Evolutionary conservation across 495 filamentous ascomycete genomes (phyloP).

Genomic region (Aspergillus wentii): DNA sequence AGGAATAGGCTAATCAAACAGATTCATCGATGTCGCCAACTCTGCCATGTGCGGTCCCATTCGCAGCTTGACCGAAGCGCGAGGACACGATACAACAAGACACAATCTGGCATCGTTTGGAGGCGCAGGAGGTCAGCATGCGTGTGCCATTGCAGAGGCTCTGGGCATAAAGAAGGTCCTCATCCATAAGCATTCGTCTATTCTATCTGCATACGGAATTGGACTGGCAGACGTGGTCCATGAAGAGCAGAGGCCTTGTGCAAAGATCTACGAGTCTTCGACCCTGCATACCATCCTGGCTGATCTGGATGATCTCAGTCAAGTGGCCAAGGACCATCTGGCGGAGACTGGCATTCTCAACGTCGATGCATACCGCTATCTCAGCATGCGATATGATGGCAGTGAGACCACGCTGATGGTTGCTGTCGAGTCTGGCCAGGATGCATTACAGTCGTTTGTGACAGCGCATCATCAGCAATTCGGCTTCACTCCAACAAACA

Average conservation of each 20-base stretch:
- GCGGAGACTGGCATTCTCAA: constrained; percentile 26
- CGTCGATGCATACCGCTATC: constrained; percentile 24
- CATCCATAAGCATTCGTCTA: constrained; percentile 88
- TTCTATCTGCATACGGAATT: constrained; percentile 96
- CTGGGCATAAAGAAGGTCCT: constrained; percentile 85
- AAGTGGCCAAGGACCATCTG: constrained; percentile 8
- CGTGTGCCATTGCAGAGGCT: constrained; percentile 88
- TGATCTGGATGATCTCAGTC: constrained; percentile 5
- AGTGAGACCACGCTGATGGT: constrained; percentile 49
- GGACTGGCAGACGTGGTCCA: constrained; percentile 92
- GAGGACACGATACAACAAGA: constrained; percentile 86
- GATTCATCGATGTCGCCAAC: constrained; percentile 88
- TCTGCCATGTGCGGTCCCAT: constrained; percentile 96
- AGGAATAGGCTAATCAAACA: neutral
- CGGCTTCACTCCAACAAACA: constrained; percentile 80
- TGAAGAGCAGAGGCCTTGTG: constrained; percentile 86
- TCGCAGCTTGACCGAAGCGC: constrained; percentile 85
- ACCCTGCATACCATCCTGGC: constrained; percentile 7
- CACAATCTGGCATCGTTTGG: constrained; percentile 91
- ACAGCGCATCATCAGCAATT: constrained; percentile 90
- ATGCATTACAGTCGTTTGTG: constrained; percentile 77
- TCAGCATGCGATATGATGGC: constrained; percentile 48
- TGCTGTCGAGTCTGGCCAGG: constrained; percentile 51
- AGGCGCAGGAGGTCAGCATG: constrained; percentile 93
- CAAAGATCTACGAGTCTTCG: constrained; percentile 30